Evolutionary conservation across 306 rosid species (phyloP).

Genomic region (Phaseolus lunatus): DNA sequence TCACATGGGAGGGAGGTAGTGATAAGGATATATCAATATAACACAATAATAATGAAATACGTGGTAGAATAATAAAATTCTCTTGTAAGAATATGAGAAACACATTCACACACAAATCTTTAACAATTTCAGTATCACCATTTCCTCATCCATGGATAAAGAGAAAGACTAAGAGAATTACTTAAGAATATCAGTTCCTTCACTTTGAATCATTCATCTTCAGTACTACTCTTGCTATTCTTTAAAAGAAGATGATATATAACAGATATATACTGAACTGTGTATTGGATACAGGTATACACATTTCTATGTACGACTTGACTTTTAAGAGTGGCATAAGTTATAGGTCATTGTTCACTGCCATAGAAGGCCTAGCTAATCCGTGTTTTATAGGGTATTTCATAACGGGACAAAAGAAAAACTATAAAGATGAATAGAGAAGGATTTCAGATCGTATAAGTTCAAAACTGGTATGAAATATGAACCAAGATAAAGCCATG

Average conservation of each 20-base stretch:
- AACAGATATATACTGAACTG: not conserved
- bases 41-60: too few relatives aligned
- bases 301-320: not conserved
- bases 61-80: too few relatives aligned
- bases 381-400: not conserved
- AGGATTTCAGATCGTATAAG: conserved; percentile 21
- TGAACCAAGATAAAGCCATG: conserved; percentile 20
- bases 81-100: too few relatives aligned
- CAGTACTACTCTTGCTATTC: not conserved
- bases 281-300: not conserved
- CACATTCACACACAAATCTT: too few relatives aligned
- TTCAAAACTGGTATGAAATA: conserved; percentile 35
- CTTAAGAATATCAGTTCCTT: too few relatives aligned
- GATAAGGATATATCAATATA: too few relatives aligned
- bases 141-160: too few relatives aligned
- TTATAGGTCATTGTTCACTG: not conserved
- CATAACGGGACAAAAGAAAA: not conserved
- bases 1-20: too few relatives aligned
- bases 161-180: too few relatives aligned
- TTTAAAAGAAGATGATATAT: not conserved
- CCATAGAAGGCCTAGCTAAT: conserved; percentile 1
- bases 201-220: too few relatives aligned
- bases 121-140: too few relatives aligned
- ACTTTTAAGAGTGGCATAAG: not conserved
- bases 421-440: not conserved